Percentiles rank a stretch among this genome's conserved stretches.
phyloP scores from a whole-genome alignment of 345 rosid species.

The Moricandia arvensis region DNA sequence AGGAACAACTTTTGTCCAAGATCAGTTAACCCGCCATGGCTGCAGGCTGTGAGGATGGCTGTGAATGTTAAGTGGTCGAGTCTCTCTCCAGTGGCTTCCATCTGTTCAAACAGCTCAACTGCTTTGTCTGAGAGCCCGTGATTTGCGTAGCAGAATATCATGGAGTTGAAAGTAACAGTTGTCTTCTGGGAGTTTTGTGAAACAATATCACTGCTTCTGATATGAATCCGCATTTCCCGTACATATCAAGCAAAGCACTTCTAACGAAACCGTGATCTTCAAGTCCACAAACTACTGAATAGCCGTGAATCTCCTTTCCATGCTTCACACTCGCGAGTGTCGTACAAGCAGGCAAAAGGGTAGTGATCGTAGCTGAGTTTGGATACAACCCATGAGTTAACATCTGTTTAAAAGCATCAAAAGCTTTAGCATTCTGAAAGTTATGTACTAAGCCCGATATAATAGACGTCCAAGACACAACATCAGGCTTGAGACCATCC shows the following conservation, averaged over 20 bases:
- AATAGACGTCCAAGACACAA: constrained; percentile 76
- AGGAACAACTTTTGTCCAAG: constrained; percentile 59
- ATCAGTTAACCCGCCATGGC: constrained; percentile 70
- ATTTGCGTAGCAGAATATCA: constrained; percentile 82
- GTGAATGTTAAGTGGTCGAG: constrained; percentile 76
- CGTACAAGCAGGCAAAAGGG: constrained; percentile 75
- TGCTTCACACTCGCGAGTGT: constrained; percentile 41
- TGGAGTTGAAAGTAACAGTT: constrained; percentile 76
- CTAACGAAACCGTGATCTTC: constrained; percentile 62
- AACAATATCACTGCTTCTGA: constrained; percentile 63
- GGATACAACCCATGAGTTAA: constrained; percentile 52
- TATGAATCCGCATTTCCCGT: constrained; percentile 70
- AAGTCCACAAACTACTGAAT: constrained; percentile 57
- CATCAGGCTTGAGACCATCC: constrained; percentile 63
- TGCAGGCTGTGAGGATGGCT: constrained; percentile 77
- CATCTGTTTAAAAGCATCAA: constrained; percentile 60
- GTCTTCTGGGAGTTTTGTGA: constrained; percentile 47
- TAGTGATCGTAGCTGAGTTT: constrained; percentile 59
- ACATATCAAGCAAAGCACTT: constrained; percentile 86
- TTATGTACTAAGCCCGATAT: constrained; percentile 78
- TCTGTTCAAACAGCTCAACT: constrained; percentile 55
- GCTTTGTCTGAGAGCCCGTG: constrained; percentile 74
- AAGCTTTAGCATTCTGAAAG: constrained; percentile 52
- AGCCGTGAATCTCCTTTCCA: constrained; percentile 75
- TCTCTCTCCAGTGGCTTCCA: constrained; percentile 58